Evolutionary conservation across 768 basidiomycete species (phyloP).

Genomic region (Boletus rufocinnamomeus): DNA sequence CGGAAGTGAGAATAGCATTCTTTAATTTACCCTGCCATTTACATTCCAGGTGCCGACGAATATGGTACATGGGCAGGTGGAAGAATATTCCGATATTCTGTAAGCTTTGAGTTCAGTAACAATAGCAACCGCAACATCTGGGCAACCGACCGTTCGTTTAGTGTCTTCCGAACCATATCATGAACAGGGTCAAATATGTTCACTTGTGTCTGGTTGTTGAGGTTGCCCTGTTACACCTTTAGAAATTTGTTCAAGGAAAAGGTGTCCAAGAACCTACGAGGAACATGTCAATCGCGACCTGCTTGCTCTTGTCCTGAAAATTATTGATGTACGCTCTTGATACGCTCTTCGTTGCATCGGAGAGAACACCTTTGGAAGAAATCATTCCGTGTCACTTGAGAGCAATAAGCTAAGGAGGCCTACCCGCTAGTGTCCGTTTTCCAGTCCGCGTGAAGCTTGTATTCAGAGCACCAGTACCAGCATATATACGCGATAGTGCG

Average conservation of each 20-base stretch:
- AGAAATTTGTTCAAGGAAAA: constrained; percentile 4
- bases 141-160: constrained; percentile 62
- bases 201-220: constrained; percentile 84
- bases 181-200: constrained; percentile 94
- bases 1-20: neutral
- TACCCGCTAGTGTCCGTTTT: constrained; percentile 89
- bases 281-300: constrained; percentile 93
- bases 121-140: neutral
- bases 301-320: constrained; percentile 94
- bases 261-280: constrained; percentile 54
- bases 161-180: constrained; percentile 73
- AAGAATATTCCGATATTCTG: constrained; percentile 84
- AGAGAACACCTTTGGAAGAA: constrained; percentile 66
- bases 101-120: constrained; percentile 6
- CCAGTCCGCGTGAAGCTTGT: constrained; percentile 95
- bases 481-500: constrained; percentile 90
- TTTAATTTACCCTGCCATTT: constrained; percentile 72
- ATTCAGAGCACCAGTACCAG: constrained; percentile 90
- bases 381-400: constrained; percentile 1
- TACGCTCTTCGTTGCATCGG: constrained; percentile 95
- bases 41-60: constrained; percentile 96
- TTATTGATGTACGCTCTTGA: constrained; percentile 97
- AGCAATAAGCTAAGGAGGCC: constrained; percentile 10
- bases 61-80: constrained; percentile 65
- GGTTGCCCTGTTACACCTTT: constrained; percentile 73